A percentile compares a stretch with the other conserved stretches of the same genome.
Conservation (phyloP, 495 filamentous ascomycete genomes). For the Cairneyella variabilis region DNA sequence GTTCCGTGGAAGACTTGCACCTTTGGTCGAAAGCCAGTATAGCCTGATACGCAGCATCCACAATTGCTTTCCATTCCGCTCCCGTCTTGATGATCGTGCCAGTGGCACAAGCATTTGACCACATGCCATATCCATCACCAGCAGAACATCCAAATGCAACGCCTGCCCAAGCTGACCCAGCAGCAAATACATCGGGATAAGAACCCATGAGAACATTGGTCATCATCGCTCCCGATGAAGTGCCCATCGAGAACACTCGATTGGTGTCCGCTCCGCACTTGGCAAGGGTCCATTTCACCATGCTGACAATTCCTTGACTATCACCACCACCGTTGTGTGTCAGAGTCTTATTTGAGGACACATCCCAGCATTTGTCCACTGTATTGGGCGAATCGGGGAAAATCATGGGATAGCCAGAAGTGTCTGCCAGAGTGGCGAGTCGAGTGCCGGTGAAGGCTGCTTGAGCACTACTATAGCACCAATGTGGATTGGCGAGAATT, state of each 20-base stretch:
- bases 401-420: constrained; percentile 54
- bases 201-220: constrained; percentile 36
- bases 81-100: constrained; percentile 37
- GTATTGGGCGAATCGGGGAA: constrained; percentile 44
- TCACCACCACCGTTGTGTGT: constrained; percentile 57
- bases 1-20: constrained; percentile 55
- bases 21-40: constrained; percentile 47
- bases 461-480: constrained; percentile 48
- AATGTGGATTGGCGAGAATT: constrained; percentile 55
- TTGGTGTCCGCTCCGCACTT: constrained; percentile 40
- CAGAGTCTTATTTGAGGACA: constrained; percentile 47
- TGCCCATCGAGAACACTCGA: constrained; percentile 45
- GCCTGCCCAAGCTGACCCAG: constrained; percentile 51
- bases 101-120: constrained; percentile 41
- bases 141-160: constrained; percentile 59
- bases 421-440: constrained; percentile 45
- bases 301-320: constrained; percentile 55
- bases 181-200: constrained; percentile 40
- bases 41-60: constrained; percentile 42
- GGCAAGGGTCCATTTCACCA: constrained; percentile 44
- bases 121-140: constrained; percentile 32
- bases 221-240: constrained; percentile 50
- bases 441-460: constrained; percentile 46
- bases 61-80: constrained; percentile 40
- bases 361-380: constrained; percentile 55